Evolutionary conservation across 148 eudicot genomes (phyloP), one percentile per base, ranked within the genome.

Genomic region (Nepenthes gracilis): DNA sequence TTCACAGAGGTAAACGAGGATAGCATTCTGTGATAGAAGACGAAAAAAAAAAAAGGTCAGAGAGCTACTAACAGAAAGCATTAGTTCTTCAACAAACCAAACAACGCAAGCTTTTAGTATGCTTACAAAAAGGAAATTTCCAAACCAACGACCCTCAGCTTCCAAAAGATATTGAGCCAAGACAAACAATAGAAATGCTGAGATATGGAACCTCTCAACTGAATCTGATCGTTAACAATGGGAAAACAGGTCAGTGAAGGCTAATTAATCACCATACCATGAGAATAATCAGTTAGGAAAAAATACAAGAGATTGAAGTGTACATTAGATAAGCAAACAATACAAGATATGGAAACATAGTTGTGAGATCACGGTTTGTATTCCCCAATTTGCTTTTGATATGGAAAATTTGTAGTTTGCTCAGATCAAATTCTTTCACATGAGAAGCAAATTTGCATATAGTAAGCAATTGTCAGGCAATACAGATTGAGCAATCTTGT

Each of bases 81-180:
- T 8, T 40, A 4, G 8, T 40, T 40, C 23, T 23, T 23, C 11
- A 45, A 45, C 0, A 45, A 45, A 45, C 6, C 6, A 49, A 11
- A n/a, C 12, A 11, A 2, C 13, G 2, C 15, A 5, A 49, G 6
- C 12, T 5, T 49, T 11, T 5, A n/a, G 36, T 53, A 33, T 50
- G 80, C 97, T 92, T 77, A 92, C 97, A 55, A 55, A 75, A 54
- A 92, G 82, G 48, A 92, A 92, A 71, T 71, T 92, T 57, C 80
- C 76, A 68, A 92, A 88, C 97, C 97, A 92, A 67, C 90, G 77
- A 61, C 90, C 96, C 71, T 92, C 97, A 23, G 97, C 97, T 76
- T 92, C 97, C 67, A 80, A 78, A 70, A 92, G 80, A 78, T 92
- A 85, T 78, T 91, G 97, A 77, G 96, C 97, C 63, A 91, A 75